Evolutionary conservation across 129 eudicot species (phyloP).

Genomic region (Escallonia herrerae): DNA sequence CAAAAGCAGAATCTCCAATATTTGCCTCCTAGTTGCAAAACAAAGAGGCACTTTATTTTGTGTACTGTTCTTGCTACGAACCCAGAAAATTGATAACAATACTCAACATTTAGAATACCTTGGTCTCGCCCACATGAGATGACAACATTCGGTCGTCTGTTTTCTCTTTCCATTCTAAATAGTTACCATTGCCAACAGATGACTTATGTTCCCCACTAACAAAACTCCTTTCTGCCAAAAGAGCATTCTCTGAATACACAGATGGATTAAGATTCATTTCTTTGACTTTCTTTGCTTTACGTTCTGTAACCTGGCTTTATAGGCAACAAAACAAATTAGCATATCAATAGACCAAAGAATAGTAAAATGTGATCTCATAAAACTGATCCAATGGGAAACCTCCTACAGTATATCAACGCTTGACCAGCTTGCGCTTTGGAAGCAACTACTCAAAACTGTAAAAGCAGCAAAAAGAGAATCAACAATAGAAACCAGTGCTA

Average conservation of each 20-base stretch:
- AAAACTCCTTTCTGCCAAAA: conserved; percentile 62
- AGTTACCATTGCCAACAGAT: conserved; percentile 32
- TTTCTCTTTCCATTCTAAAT: conserved; percentile 45
- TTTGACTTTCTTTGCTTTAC: conserved; percentile 49
- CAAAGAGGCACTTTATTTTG: conserved; percentile 7
- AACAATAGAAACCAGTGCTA: too few relatives aligned
- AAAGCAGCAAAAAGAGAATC: too few relatives aligned
- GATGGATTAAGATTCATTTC: conserved; percentile 42
- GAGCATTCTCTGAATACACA: conserved; percentile 62
- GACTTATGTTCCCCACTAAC: conserved; percentile 28
- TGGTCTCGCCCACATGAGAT: conserved; percentile 22
- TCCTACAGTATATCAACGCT: too few relatives aligned
- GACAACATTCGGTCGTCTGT: conserved; percentile 14
- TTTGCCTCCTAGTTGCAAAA: conserved; percentile 35
- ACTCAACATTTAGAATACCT: conserved; percentile 16
- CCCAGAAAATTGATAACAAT: neutral
- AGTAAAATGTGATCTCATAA: too few relatives aligned
- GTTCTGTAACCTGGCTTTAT: conserved; percentile 64
- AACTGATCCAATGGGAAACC: too few relatives aligned
- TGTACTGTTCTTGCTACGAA: conserved; percentile 1
- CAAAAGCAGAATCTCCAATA: conserved; percentile 36
- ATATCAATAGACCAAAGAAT: neutral
- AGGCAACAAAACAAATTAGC: conserved; percentile 16
- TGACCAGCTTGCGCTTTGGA: too few relatives aligned
- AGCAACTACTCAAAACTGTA: too few relatives aligned